Evolutionary conservation across 208 protist genomes (phyloP), one percentile per base, ranked within the genome.

Genomic region (Entamoeba moshkovskii): DNA sequence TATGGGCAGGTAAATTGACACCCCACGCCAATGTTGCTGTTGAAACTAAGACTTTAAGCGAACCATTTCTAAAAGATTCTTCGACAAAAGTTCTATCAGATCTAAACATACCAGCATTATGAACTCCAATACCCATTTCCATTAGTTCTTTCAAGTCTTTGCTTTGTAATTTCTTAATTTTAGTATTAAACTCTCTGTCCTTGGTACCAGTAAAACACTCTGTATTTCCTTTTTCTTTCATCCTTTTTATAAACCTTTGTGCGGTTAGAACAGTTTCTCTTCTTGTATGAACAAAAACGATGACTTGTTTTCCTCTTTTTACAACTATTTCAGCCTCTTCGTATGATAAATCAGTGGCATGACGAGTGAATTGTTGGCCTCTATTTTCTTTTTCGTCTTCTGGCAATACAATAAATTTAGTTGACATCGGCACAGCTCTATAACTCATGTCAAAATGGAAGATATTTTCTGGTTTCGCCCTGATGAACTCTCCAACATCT

Each of bases 21-120:
- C 99, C 99, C 99, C 99, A 99, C 29, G 99, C 99, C 3, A 99
- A 97, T 22, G 99, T 99, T 0, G 99, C 98, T 0, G 99, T 99
- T 92, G 98, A 99, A 15, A 99, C 97, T 3, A 99, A 96, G 5
- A 99, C 98, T 92, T 95, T 93, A 6, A 66, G n/a, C 97, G 98
- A 97, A 25, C 98, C 95, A 18, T 97, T 97, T 2, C 95, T 97
- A 95, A 99, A 99, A 29, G 99, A 96, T 48, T 97, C 96, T 96
- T 99, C 99, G 5, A 99, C 98, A 0, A 98, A 95, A 5, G 94
- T 94, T 46, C 99, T 96, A 96, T 99, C 98, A 22, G 33, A 29
- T 5, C 45, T n/a, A 18, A 52, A 46, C 94, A 93, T 97, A 16
- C 99, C 99, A 46, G 99, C 99, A 96, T 99, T 98, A 96, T 99